phyloP scores from a whole-genome alignment of 225 moss, liverwort and hornwort species.

The Physcomitrium patens region DNA sequence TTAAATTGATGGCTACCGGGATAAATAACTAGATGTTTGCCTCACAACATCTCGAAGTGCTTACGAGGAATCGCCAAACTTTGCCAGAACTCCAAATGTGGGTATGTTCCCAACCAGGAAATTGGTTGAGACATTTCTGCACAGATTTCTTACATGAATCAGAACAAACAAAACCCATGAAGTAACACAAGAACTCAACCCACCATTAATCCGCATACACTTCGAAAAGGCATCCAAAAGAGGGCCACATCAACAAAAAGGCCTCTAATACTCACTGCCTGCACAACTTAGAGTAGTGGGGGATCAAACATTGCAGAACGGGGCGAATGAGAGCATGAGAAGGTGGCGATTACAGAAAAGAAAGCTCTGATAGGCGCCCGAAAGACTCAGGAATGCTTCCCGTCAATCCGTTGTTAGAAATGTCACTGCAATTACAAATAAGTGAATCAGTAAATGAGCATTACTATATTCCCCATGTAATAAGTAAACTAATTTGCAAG shows the following conservation, averaged over 20 bases:
- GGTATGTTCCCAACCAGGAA: conserved; percentile 77
- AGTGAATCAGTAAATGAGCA: neutral
- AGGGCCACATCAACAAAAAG: no score
- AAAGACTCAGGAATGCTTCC: conserved; percentile 52
- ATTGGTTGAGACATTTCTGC: conserved; percentile 84
- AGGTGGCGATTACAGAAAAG: conserved; percentile 40
- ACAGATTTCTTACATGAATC: neutral
- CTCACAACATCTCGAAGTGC: conserved; percentile 18
- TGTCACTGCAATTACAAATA: conserved; percentile 40
- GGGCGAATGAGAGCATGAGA: neutral
- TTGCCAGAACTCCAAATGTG: conserved; percentile 56
- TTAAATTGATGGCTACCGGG: neutral
- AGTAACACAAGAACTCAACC: no score
- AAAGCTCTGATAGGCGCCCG: conserved; percentile 43
- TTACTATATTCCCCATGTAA: neutral
- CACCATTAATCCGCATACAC: no score
- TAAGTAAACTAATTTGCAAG: neutral
- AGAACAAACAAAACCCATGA: neutral
- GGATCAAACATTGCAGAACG: neutral
- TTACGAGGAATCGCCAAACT: conserved; percentile 78
- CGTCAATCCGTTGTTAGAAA: conserved; percentile 62
- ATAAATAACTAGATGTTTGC: no score
- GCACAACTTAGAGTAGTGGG: neutral
- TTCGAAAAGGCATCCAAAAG: no score
- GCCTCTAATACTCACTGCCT: no score